Percentiles rank a stretch among this genome's conserved stretches.
These are phyloP conservation scores for Trichocladium uniseriatum DNA, from an alignment of 495 filamentous ascomycete species.

Conservation along the genomic window DNA sequence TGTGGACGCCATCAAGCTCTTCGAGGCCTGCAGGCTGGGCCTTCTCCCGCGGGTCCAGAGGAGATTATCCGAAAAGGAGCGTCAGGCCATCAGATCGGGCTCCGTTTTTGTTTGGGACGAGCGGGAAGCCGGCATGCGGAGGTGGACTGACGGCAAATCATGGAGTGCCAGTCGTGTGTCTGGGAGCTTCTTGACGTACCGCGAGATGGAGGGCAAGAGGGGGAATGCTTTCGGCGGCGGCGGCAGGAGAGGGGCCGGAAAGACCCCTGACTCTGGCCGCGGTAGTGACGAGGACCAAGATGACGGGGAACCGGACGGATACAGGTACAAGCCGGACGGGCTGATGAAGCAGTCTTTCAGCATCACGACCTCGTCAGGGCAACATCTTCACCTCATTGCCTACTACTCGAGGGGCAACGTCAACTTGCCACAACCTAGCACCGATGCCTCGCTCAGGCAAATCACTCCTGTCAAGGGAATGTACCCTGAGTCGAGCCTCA, in stretches of 20 bases:
- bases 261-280: slow-evolving; percentile 70
- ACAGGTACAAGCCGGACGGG: slow-evolving; percentile 93
- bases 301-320: slow-evolving; percentile 88
- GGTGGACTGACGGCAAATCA: slow-evolving; percentile 98
- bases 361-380: slow-evolving; percentile 81
- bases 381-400: slow-evolving; percentile 93
- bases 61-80: slow-evolving; percentile 90
- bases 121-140: slow-evolving; percentile 92
- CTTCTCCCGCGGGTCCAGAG: slow-evolving; percentile 86
- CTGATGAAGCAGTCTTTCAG: slow-evolving; percentile 99
- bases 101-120: slow-evolving; percentile 99
- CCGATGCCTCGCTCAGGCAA: slow-evolving; percentile 69
- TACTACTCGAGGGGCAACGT: slow-evolving; percentile 73
- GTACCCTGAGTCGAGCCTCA: slow-evolving; percentile 95
- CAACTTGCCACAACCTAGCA: slow-evolving; percentile 66
- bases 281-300: slow-evolving; percentile 73
- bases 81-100: slow-evolving; percentile 85
- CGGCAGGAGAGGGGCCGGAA: slow-evolving; percentile 50
- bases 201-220: slow-evolving; percentile 98
- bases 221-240: slow-evolving; percentile 47
- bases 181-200: slow-evolving; percentile 92
- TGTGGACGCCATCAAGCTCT: slow-evolving; percentile 89
- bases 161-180: slow-evolving; percentile 98
- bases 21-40: slow-evolving; percentile 90
- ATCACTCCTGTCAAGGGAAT: slow-evolving; percentile 83